Evolutionary conservation across 352 stramenopile species (phyloP).

Genomic region (Globisporangium perplexum): DNA sequence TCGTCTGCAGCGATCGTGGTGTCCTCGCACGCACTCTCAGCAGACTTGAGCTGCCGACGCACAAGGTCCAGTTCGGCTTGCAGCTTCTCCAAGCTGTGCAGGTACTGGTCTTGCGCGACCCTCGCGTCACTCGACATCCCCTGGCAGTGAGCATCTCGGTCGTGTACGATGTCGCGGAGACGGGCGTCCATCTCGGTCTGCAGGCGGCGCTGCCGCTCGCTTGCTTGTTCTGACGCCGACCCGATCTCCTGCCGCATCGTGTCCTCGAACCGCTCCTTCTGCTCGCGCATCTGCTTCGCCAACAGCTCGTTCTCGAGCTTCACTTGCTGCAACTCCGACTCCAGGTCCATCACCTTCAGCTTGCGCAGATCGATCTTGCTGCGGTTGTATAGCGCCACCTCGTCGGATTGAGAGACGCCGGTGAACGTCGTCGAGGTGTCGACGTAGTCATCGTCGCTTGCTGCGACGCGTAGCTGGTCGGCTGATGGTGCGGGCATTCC

Average conservation of each 20-base stretch:
- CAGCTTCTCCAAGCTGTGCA: slow-evolving; percentile 38
- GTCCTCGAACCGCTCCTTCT: slow-evolving; percentile 34
- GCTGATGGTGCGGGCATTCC: not conserved
- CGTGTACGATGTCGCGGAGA: slow-evolving; percentile 16
- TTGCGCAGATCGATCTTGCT: slow-evolving; percentile 43
- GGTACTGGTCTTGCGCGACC: slow-evolving; percentile 48
- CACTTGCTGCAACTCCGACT: slow-evolving; percentile 57
- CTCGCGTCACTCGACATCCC: slow-evolving; percentile 33
- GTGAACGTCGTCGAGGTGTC: slow-evolving; percentile 14
- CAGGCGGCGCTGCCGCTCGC: slow-evolving; percentile 24
- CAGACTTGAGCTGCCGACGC: slow-evolving; percentile 20
- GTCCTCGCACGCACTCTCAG: slow-evolving; percentile 30
- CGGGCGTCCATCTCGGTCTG: slow-evolving; percentile 24
- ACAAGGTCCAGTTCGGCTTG: slow-evolving; percentile 36
- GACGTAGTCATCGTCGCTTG: slow-evolving; percentile 8
- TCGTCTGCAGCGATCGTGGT: slow-evolving; percentile 32
- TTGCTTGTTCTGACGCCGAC: slow-evolving; percentile 11
- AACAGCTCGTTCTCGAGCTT: slow-evolving; percentile 74
- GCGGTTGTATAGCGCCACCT: slow-evolving; percentile 53
- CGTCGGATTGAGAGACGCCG: slow-evolving; percentile 42
- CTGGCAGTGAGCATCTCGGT: slow-evolving; percentile 26
- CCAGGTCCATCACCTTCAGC: slow-evolving; percentile 52
- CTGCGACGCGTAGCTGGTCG: slow-evolving; percentile 3
- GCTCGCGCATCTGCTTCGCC: slow-evolving; percentile 37
- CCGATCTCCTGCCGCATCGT: slow-evolving; percentile 24